Evolutionary conservation across 1,284 basidiomycete genomes (phyloP).

Genomic region (Sporisorium reilianum): DNA sequence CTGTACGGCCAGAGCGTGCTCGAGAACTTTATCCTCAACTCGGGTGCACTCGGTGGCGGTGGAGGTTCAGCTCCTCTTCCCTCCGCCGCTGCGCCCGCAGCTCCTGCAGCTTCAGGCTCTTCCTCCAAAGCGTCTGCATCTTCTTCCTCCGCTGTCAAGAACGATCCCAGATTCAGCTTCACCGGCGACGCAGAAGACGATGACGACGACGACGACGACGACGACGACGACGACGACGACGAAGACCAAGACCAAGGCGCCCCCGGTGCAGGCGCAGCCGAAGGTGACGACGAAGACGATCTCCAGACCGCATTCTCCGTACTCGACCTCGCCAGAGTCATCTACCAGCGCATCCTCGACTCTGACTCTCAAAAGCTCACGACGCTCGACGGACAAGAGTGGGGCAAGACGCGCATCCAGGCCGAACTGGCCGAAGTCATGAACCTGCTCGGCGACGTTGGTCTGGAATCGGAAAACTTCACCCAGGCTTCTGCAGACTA

Average conservation of each 20-base stretch:
- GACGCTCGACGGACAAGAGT: conserved; percentile 54
- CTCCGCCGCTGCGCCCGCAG: conserved; percentile 12
- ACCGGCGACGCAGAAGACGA: conserved; percentile 62
- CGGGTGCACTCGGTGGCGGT: conserved; percentile 62
- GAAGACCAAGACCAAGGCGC: conserved; percentile 57
- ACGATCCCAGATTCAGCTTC: conserved; percentile 60
- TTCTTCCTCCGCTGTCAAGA: conserved; percentile 29
- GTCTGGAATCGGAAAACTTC: conserved; percentile 68
- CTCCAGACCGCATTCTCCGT: conserved; percentile 63
- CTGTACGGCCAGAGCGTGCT: conserved; percentile 64
- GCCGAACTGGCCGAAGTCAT: conserved; percentile 65
- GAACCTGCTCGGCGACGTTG: conserved; percentile 67
- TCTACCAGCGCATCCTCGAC: conserved; percentile 57
- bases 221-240: conserved; percentile 62
- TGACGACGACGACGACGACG: conserved; percentile 53
- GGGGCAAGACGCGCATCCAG: conserved; percentile 46
- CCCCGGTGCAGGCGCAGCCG: conserved; percentile 27
- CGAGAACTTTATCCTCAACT: conserved; percentile 62
- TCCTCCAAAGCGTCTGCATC: conserved; percentile 25
- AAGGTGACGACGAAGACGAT: conserved; percentile 63
- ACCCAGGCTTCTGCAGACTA: conserved; percentile 66
- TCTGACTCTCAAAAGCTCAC: conserved; percentile 27
- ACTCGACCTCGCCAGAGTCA: conserved; percentile 63
- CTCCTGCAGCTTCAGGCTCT: conserved; percentile 14
- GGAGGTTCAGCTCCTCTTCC: conserved; percentile 47